These are phyloP conservation scores for Prillingera fragicola DNA, from an alignment of 1,284 basidiomycete genomes.

Conservation along the genomic window DNA sequence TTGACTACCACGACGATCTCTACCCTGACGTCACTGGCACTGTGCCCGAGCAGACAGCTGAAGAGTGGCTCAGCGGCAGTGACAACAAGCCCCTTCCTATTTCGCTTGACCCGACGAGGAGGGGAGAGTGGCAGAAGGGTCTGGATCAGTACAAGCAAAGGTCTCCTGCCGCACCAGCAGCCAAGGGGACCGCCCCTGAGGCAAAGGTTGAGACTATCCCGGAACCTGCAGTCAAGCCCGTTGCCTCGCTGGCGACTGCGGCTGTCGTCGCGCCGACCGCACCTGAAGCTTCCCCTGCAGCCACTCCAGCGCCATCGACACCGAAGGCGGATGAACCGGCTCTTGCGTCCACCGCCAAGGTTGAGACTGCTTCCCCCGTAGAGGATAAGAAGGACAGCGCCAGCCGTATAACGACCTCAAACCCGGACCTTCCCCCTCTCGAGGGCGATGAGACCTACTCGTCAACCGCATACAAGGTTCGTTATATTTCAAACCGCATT, in stretches of 20 bases:
- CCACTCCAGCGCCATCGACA: neutral
- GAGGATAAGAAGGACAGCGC: neutral
- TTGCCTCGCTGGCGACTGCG: neutral
- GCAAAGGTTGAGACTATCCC: neutral
- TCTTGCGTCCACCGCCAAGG: neutral
- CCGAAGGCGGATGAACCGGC: neutral
- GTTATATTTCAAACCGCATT: constrained; percentile 34
- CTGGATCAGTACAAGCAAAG: neutral
- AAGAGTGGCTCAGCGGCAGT: constrained; percentile 42
- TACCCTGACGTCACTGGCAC: constrained; percentile 41
- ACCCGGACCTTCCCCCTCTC: constrained; percentile 13
- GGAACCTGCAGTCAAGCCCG: neutral
- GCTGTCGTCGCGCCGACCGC: constrained; percentile 1
- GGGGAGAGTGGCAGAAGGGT: constrained; percentile 30
- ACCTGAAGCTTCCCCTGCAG: neutral
- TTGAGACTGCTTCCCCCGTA: neutral
- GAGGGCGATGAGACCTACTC: constrained; percentile 24
- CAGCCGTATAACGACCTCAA: neutral
- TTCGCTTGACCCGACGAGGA: constrained; percentile 33
- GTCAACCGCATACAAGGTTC: constrained; percentile 35
- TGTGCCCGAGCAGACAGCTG: constrained; percentile 41
- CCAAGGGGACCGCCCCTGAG: neutral
- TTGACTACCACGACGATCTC: constrained; percentile 50
- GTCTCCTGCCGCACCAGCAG: constrained; percentile 1
- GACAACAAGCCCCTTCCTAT: constrained; percentile 30